A percentile compares a stretch with the other conserved stretches of the same genome.
Evolutionary conservation across 352 stramenopile species (phyloP).

Genomic region (Plasmopara muralis): DNA sequence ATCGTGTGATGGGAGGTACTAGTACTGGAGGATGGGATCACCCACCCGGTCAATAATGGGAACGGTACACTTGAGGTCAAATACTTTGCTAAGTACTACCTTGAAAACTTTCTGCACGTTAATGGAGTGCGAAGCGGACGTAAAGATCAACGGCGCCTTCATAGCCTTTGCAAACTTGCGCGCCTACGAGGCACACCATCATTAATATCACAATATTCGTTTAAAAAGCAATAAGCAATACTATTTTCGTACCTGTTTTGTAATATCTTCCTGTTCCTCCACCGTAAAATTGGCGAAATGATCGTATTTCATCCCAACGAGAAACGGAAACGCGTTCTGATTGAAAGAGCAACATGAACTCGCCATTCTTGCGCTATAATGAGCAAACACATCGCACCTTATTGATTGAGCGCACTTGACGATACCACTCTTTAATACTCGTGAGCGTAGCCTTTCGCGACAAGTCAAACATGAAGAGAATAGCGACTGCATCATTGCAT

Average conservation of each 20-base stretch:
- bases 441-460: constrained; percentile 88
- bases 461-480: constrained; percentile 96
- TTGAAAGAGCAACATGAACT: not conserved
- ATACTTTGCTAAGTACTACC: constrained; percentile 91
- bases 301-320: constrained; percentile 94
- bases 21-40: constrained; percentile 90
- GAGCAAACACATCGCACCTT: constrained; percentile 38
- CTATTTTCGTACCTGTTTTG: constrained; percentile 69
- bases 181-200: constrained; percentile 36
- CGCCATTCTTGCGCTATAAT: not conserved
- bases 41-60: constrained; percentile 88
- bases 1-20: constrained; percentile 13
- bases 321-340: constrained; percentile 88
- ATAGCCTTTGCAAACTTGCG: constrained; percentile 93
- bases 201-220: not conserved
- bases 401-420: constrained; percentile 86
- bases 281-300: constrained; percentile 85
- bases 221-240: not conserved
- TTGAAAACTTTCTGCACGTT: constrained; percentile 96
- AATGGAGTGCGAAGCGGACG: constrained; percentile 90
- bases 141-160: constrained; percentile 93
- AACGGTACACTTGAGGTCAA: constrained; percentile 92
- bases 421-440: constrained; percentile 92
- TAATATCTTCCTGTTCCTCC: constrained; percentile 92
- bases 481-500: constrained; percentile 91